phyloP scores from a whole-genome alignment of 1,139 yeast genomes.

The Candida sanyaensis region DNA sequence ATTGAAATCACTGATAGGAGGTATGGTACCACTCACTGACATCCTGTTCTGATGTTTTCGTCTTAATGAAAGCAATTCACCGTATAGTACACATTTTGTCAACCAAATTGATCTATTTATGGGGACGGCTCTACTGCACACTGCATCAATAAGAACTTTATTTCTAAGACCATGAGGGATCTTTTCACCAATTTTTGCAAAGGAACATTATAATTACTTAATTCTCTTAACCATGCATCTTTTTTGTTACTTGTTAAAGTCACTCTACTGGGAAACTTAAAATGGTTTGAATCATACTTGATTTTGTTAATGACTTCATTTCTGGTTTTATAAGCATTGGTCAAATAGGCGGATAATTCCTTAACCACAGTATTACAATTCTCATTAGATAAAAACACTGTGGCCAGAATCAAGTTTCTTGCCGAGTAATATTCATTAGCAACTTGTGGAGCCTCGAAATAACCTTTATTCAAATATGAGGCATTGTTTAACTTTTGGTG shows the following conservation, averaged over 20 bases:
- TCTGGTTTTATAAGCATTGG: slow-evolving; percentile 61
- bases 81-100: slow-evolving; percentile 80
- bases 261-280: slow-evolving; percentile 82
- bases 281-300: slow-evolving; percentile 50
- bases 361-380: slow-evolving; percentile 40
- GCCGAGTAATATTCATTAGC: slow-evolving; percentile 53
- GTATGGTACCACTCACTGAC: slow-evolving; percentile 3
- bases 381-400: slow-evolving; percentile 40
- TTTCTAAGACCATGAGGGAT: slow-evolving; percentile 92
- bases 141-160: slow-evolving; percentile 68
- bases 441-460: slow-evolving; percentile 60
- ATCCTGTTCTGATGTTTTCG: slow-evolving; percentile 41
- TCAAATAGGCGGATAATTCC: slow-evolving; percentile 51
- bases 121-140: slow-evolving; percentile 69
- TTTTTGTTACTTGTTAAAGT: slow-evolving; percentile 84
- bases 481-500: slow-evolving; percentile 31
- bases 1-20: slow-evolving; percentile 8
- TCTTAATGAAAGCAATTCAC: slow-evolving; percentile 71
- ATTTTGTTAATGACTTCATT: slow-evolving; percentile 70
- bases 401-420: slow-evolving; percentile 50
- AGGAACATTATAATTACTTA: slow-evolving; percentile 69
- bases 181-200: slow-evolving; percentile 66
- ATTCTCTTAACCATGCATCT: slow-evolving; percentile 81
- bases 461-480: slow-evolving; percentile 42
- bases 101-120: slow-evolving; percentile 84